These are phyloP conservation scores for Mycena crocata DNA, from an alignment of 768 basidiomycete genomes.

Conservation along the genomic window DNA sequence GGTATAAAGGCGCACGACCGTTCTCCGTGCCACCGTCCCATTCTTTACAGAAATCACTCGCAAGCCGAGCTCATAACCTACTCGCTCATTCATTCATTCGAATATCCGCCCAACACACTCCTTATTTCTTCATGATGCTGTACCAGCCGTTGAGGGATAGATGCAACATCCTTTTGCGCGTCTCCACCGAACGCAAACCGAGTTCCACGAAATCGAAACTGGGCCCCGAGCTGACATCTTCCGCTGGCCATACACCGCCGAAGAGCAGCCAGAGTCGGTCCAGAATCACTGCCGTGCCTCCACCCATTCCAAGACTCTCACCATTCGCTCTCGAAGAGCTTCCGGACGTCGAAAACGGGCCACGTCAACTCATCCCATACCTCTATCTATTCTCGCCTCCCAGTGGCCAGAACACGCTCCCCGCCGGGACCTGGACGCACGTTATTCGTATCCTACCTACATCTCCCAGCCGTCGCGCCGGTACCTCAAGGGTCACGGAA, in stretches of 20 bases:
- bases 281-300: not conserved
- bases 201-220: slow-evolving; percentile 25
- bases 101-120: not conserved
- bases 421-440: slow-evolving; percentile 31
- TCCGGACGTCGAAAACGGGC: not conserved
- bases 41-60: not conserved
- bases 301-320: not conserved
- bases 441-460: slow-evolving; percentile 26
- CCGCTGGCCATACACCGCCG: slow-evolving; percentile 25
- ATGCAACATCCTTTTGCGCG: slow-evolving; percentile 21
- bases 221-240: slow-evolving; percentile 6
- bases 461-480: not conserved
- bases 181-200: slow-evolving; percentile 20
- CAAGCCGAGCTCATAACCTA: slow-evolving; percentile 15
- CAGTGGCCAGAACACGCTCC: not conserved
- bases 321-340: not conserved
- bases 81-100: slow-evolving; percentile 18
- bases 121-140: not conserved
- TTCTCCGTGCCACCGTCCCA: not conserved
- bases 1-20: not conserved
- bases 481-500: not conserved
- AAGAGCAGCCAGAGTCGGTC: not conserved
- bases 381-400: slow-evolving; percentile 23
- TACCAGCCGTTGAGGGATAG: slow-evolving; percentile 16
- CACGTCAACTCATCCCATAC: slow-evolving; percentile 31